Evolutionary conservation across 768 basidiomycete species (phyloP), one percentile per base, ranked within the genome.

Genomic region (Suillus subaureus): DNA sequence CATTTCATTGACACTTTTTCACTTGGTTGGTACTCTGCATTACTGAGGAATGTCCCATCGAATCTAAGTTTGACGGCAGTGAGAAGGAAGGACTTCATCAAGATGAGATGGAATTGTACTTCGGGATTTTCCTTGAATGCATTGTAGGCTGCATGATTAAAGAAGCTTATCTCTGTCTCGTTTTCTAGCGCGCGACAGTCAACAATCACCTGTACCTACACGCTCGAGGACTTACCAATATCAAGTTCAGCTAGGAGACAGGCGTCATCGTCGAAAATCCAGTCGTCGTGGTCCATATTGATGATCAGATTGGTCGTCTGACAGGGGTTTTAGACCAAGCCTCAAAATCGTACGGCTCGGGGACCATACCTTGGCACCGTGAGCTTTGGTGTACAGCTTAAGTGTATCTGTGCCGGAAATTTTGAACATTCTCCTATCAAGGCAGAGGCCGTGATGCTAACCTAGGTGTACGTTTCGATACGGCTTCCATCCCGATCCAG

Each of bases 241-340:
- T 91, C 94, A 42, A 86, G 77, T 5, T 89, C 86, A 2, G 82
- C 86, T n/a, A 99, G 83, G 1, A 80, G 82, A 71, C 84, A 85
- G 9, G 74, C 73, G 47, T 90, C 89, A 68, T 94, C 88, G 56
- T 85, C 79, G 18, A 96, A 78, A 67, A 98, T 93, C 93, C 95
- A 97, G 11, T 94, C 92, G 65, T 99, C 97, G 72, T 96, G 87
- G 72, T 97, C 95, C 64, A 99, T 85, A 77, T 99, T 99, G 74
- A 99, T 98, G 77, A 99, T 98, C 35, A 99, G 83, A 79, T 99
- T 99, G 39, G 92, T 92, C 1, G 96, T 97, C 97, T 98, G 71
- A 18, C 42, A 47, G 60, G 64, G 57, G 39, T 60, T 60, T 15
- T 7, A 64, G 11, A 28, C 23, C 55, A 23, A 15, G 12, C 5